A percentile compares a stretch with the other conserved stretches of the same genome.
These are phyloP conservation scores for Pugionium dolabratum DNA, from an alignment of 345 rosid genomes.

Conservation along the genomic window DNA sequence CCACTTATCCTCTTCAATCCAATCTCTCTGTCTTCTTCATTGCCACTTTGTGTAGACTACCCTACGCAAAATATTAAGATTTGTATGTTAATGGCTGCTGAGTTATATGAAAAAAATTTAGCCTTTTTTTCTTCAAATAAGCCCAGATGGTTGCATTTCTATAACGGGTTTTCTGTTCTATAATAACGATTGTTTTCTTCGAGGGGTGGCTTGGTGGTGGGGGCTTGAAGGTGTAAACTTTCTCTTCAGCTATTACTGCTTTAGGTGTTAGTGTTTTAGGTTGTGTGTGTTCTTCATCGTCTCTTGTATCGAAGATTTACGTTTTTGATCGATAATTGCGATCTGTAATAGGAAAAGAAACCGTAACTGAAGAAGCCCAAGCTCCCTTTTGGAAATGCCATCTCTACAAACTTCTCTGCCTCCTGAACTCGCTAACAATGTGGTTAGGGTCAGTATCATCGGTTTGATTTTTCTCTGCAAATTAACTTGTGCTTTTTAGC, in stretches of 20 bases:
- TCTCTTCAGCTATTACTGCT: background rate
- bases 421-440: constrained; percentile 93
- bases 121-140: background rate
- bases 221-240: background rate
- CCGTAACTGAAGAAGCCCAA: background rate
- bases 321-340: constrained; percentile 13
- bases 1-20: background rate
- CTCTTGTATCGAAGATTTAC: constrained; percentile 2
- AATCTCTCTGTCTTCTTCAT: background rate
- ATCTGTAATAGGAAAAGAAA: constrained; percentile 1
- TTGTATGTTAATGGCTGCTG: constrained; percentile 4
- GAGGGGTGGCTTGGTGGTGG: too few species aligned
- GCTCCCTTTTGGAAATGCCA: constrained; percentile 52
- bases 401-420: constrained; percentile 85
- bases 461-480: background rate
- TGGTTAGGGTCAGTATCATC: constrained; percentile 64
- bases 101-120: background rate
- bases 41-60: constrained; percentile 7
- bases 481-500: background rate
- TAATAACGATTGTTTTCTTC: background rate
- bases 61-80: background rate
- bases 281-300: background rate
- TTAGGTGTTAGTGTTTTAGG: background rate
- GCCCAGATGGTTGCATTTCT: background rate
- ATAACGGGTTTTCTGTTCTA: background rate